Conservation (phyloP, 1,284 basidiomycete genomes). For the Ustilago xerochloae region DNA sequence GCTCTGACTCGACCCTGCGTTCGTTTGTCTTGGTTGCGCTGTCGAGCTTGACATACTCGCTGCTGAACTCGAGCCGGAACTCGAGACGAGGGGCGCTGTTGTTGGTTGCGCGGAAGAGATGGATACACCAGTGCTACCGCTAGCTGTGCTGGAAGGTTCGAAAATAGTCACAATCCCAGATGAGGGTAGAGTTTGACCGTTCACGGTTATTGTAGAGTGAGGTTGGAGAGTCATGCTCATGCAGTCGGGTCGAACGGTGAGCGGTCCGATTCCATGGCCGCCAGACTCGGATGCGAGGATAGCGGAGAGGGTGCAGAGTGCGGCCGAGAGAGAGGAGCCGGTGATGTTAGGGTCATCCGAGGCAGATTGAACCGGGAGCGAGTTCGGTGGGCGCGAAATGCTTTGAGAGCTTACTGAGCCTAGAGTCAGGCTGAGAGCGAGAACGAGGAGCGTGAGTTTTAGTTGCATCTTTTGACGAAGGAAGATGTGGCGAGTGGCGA, state of each 20-base stretch:
- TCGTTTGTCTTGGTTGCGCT: slow-evolving; percentile 12
- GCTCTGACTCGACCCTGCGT: slow-evolving; percentile 2
- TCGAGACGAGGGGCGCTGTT: background rate
- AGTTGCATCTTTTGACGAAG: background rate
- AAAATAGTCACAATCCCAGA: slow-evolving; percentile 39
- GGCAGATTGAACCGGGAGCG: slow-evolving; percentile 26
- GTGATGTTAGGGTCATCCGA: slow-evolving; percentile 31
- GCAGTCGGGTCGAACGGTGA: slow-evolving; percentile 16
- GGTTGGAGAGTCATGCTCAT: slow-evolving; percentile 23
- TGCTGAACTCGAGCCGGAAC: background rate
- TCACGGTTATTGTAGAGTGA: slow-evolving; percentile 7
- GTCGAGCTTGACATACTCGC: slow-evolving; percentile 1
- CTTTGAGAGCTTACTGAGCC: background rate
- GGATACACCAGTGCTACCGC: background rate
- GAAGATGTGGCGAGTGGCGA: background rate
- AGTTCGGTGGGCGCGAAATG: slow-evolving; percentile 20
- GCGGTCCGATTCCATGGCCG: slow-evolving; percentile 27
- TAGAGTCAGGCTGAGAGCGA: background rate
- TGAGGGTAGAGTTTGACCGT: slow-evolving; percentile 33
- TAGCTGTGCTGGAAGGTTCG: background rate
- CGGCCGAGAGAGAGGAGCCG: slow-evolving; percentile 8
- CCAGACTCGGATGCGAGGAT: slow-evolving; percentile 23
- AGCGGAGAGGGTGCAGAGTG: slow-evolving; percentile 17
- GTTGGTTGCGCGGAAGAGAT: slow-evolving; percentile 5
- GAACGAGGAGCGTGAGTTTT: background rate